A percentile compares a stretch with the other conserved stretches of the same genome.
These are phyloP conservation scores for Psilocybe cubensis DNA, from an alignment of 768 basidiomycete genomes.

Conservation along the genomic window DNA sequence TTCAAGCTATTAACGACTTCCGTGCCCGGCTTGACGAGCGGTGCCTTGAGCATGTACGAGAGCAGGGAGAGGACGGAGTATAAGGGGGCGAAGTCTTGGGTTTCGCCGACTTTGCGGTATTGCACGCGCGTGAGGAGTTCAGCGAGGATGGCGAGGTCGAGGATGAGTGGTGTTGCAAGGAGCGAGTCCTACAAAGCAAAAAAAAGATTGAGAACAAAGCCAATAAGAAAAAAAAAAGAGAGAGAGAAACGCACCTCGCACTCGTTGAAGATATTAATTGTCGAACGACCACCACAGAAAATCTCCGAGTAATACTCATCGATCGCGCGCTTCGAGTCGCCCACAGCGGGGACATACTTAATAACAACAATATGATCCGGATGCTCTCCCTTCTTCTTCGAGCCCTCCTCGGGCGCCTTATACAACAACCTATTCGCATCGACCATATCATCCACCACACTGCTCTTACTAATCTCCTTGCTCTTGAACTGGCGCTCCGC, in stretches of 20 bases:
- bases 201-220: slow-evolving; percentile 10
- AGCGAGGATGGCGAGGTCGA: slow-evolving; percentile 91
- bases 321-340: slow-evolving; percentile 98
- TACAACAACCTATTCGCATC: slow-evolving; percentile 86
- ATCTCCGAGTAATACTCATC: slow-evolving; percentile 99
- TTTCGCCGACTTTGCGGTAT: slow-evolving; percentile 66
- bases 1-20: slow-evolving; percentile 95
- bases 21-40: slow-evolving; percentile 93
- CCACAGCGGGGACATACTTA: slow-evolving; percentile 96
- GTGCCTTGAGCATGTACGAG: slow-evolving; percentile 97
- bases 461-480: slow-evolving; percentile 98
- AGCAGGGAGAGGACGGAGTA: slow-evolving; percentile 93
- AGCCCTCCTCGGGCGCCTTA: slow-evolving; percentile 71
- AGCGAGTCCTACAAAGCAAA: slow-evolving; percentile 73
- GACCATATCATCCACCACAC: slow-evolving; percentile 99
- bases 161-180: slow-evolving; percentile 93
- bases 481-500: slow-evolving; percentile 94
- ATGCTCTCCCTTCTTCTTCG: slow-evolving; percentile 88
- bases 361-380: slow-evolving; percentile 97
- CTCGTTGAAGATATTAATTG: slow-evolving; percentile 97
- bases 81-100: slow-evolving; percentile 75
- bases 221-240: not conserved
- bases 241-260: slow-evolving; percentile 68
- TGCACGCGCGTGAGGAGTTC: slow-evolving; percentile 93
- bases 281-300: slow-evolving; percentile 92